Evolutionary conservation across 345 rosid species (phyloP).

Genomic region (Pistacia integerrima): DNA sequence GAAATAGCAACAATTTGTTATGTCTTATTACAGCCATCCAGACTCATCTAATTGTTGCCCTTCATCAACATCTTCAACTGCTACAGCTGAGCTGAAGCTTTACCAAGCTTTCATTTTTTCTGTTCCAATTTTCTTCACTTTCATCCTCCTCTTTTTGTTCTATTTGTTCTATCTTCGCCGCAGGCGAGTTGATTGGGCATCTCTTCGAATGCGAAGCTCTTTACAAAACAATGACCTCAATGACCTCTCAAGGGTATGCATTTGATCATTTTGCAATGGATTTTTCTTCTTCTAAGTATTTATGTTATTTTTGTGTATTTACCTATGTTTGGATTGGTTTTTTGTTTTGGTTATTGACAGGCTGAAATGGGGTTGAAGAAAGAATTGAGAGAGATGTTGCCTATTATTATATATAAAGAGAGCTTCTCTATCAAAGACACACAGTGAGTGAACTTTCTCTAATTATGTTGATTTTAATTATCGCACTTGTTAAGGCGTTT

Average conservation of each 20-base stretch:
- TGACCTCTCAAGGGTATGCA: conserved; percentile 36
- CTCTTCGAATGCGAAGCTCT: conserved; percentile 61
- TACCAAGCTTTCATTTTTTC: conserved; percentile 80
- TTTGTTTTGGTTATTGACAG: conserved; percentile 29
- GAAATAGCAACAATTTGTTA: conserved; percentile 16
- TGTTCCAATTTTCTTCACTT: conserved; percentile 80
- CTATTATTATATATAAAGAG: conserved; percentile 71
- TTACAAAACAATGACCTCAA: conserved; percentile 18
- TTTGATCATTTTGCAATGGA: background rate
- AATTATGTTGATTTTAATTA: background rate
- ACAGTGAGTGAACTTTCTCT: conserved; percentile 52
- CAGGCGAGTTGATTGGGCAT: conserved; percentile 59
- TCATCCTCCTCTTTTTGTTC: conserved; percentile 70
- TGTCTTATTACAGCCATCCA: conserved; percentile 44
- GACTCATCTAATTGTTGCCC: conserved; percentile 26
- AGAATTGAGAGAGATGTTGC: conserved; percentile 92
- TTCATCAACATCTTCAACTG: conserved; percentile 24
- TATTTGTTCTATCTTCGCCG: conserved; percentile 84
- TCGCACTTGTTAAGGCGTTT: background rate
- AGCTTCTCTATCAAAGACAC: conserved; percentile 78
- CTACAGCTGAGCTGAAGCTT: conserved; percentile 62
- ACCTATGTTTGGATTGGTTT: conserved; percentile 9
- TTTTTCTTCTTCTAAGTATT: background rate
- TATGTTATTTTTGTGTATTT: background rate
- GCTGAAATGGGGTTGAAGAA: conserved; percentile 76